Conservation (phyloP, 805 yeast genomes). For the Lachancea quebecensis region DNA sequence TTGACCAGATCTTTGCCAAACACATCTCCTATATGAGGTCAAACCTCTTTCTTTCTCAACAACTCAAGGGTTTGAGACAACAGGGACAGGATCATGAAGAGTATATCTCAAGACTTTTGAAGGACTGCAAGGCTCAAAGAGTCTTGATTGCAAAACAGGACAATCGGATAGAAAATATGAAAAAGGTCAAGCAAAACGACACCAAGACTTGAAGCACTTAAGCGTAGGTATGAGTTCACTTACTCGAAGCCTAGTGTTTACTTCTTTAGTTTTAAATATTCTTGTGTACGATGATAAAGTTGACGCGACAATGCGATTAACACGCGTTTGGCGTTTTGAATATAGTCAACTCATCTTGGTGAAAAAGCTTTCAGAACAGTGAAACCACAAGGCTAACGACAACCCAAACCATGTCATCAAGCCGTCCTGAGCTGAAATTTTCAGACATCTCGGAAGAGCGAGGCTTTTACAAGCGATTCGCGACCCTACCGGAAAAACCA, state of each 20-base stretch:
- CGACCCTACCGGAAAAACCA: slow-evolving; percentile 43
- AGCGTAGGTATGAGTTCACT: too few species aligned
- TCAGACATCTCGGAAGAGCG: slow-evolving; percentile 45
- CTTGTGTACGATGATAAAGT: neutral
- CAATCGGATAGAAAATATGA: neutral
- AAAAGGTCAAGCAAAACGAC: neutral
- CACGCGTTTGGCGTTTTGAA: neutral
- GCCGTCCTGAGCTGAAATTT: slow-evolving; percentile 53
- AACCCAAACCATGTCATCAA: slow-evolving; percentile 24
- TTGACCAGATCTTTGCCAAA: slow-evolving; percentile 21
- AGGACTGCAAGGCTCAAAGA: slow-evolving; percentile 8
- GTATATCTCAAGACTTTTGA: slow-evolving; percentile 7
- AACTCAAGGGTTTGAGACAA: slow-evolving; percentile 16
- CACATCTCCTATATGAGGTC: slow-evolving; percentile 20
- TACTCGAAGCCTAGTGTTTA: neutral
- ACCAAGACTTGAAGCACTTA: too few species aligned
- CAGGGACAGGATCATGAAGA: slow-evolving; percentile 10
- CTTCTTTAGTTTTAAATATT: neutral
- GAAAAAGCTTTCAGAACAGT: neutral
- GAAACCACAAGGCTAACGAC: neutral
- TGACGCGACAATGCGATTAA: neutral
- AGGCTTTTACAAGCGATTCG: slow-evolving; percentile 42
- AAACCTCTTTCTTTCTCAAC: slow-evolving; percentile 19
- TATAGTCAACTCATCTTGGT: neutral
- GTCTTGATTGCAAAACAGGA: slow-evolving; percentile 4